Conservation (phyloP, 768 basidiomycete species). For the Amanita muscaria region DNA sequence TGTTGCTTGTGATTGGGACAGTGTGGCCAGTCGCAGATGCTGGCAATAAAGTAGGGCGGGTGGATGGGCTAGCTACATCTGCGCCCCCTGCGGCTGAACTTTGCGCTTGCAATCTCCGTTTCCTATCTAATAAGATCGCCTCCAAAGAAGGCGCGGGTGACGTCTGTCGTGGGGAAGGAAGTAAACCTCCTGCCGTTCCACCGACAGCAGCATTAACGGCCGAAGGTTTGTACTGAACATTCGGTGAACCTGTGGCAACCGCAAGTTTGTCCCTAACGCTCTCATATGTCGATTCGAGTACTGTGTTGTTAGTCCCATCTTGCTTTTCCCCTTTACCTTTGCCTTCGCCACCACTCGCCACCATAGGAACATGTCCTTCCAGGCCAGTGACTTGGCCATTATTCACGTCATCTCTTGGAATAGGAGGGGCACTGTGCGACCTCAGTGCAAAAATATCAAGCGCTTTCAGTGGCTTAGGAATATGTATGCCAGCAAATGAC, state of each 20-base stretch:
- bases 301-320: too few relatives aligned
- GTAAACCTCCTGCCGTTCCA: too few relatives aligned
- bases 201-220: too few relatives aligned
- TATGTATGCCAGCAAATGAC: conserved; percentile 15
- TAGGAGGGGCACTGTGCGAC: conserved; percentile 51
- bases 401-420: conserved; percentile 29
- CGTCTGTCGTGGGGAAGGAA: conserved; percentile 23
- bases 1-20: conserved; percentile 13
- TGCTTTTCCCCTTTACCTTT: too few relatives aligned
- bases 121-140: conserved; percentile 59
- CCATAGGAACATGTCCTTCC: too few relatives aligned
- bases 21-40: background rate
- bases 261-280: too few relatives aligned
- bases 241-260: too few relatives aligned
- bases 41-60: background rate
- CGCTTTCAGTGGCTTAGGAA: conserved; percentile 36
- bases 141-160: conserved; percentile 56
- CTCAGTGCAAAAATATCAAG: conserved; percentile 36
- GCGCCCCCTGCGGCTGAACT: too few relatives aligned
- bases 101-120: conserved; percentile 34
- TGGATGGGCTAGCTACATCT: background rate
- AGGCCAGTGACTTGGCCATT: too few relatives aligned
- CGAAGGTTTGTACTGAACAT: too few relatives aligned
- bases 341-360: too few relatives aligned
- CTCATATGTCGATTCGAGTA: too few relatives aligned